Percentiles rank a stretch among this genome's conserved stretches.
phyloP scores from a whole-genome alignment of 148 eudicot genomes.

The Chenopodium suecicum region DNA sequence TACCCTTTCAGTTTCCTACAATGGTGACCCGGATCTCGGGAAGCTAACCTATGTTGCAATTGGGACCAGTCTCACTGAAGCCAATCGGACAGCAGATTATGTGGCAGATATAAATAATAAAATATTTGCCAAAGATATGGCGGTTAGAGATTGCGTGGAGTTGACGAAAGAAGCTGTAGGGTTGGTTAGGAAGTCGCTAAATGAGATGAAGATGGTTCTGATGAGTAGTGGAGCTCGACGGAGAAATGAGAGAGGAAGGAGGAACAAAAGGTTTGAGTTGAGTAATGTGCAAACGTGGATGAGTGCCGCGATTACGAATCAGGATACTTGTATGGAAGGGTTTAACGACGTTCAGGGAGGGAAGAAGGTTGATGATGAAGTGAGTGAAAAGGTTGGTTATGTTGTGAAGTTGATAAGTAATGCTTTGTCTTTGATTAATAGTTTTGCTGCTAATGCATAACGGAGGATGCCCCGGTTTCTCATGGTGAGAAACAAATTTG shows the following conservation, averaged over 20 bases:
- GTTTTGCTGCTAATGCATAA: neutral
- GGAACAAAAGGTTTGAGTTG: constrained; percentile 29
- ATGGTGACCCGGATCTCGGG: constrained; percentile 23
- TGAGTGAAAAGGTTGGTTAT: constrained; percentile 21
- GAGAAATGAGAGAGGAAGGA: neutral
- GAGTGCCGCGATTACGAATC: constrained; percentile 60
- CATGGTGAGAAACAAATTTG: too few species aligned
- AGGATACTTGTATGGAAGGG: constrained; percentile 52
- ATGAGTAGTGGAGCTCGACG: neutral
- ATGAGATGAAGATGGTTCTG: constrained; percentile 21
- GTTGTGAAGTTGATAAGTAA: constrained; percentile 36
- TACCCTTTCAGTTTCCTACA: constrained; percentile 35
- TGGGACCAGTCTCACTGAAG: constrained; percentile 21
- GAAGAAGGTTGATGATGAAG: constrained; percentile 19
- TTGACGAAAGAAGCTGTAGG: constrained; percentile 22
- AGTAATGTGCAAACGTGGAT: constrained; percentile 46
- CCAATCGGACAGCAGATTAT: constrained; percentile 14
- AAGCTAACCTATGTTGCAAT: constrained; percentile 38
- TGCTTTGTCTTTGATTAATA: constrained; percentile 17
- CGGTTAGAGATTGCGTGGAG: constrained; percentile 34
- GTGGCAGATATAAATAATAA: constrained; percentile 18
- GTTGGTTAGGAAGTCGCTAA: constrained; percentile 29
- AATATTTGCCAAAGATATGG: constrained; percentile 2
- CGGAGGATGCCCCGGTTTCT: too few species aligned
- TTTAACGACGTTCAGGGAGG: constrained; percentile 21